Evolutionary conservation across 2,329 filamentous ascomycete species (phyloP).

Genomic region (Mycogone perniciosa): DNA sequence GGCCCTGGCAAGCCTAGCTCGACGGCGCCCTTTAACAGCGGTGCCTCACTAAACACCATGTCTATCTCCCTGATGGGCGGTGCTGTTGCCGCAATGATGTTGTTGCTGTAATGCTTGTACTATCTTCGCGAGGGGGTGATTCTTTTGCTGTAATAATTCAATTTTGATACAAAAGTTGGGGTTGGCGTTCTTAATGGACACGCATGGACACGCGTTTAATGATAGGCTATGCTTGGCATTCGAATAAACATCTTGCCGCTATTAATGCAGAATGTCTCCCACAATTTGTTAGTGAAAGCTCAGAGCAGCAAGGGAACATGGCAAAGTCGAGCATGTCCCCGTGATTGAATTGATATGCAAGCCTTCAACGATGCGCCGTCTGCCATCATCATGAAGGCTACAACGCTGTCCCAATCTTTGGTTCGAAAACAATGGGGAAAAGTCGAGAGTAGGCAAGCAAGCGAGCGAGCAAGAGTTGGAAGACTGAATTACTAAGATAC

Average conservation of each 20-base stretch:
- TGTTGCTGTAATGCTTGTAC: conserved; percentile 3
- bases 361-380: too few species aligned
- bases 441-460: too few species aligned
- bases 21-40: conserved; percentile 5
- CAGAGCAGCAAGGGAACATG: too few species aligned
- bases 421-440: too few species aligned
- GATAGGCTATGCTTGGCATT: conserved; percentile 2
- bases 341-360: too few species aligned
- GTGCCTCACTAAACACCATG: conserved; percentile 3
- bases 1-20: conserved; percentile 1
- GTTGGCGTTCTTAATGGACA: not conserved
- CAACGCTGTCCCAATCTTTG: too few species aligned
- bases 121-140: not conserved
- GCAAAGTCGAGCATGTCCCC: too few species aligned
- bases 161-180: not conserved
- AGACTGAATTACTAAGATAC: too few species aligned
- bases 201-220: conserved; percentile 8
- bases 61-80: conserved; percentile 5
- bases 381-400: too few species aligned
- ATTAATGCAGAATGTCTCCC: too few species aligned
- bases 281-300: too few species aligned
- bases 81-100: conserved; percentile 4
- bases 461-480: too few species aligned
- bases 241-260: not conserved
- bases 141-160: not conserved